phyloP scores from a whole-genome alignment of 2,329 filamentous ascomycete genomes.

The Huntiella omanensis region DNA sequence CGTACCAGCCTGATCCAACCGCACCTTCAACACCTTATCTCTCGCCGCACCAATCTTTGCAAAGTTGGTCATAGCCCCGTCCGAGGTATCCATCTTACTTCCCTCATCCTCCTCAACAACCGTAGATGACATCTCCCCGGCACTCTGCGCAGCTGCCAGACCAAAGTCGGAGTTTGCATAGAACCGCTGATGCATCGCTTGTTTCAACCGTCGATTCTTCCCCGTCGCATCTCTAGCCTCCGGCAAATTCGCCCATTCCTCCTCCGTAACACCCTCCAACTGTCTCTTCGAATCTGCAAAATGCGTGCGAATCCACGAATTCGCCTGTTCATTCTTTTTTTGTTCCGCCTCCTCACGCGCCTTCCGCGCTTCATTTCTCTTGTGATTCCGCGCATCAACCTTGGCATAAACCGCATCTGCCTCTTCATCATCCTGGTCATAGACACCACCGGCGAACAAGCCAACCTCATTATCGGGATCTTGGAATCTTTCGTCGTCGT shows the following conservation, averaged over 20 bases:
- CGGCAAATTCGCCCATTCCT: slow-evolving; percentile 89
- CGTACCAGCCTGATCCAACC: slow-evolving; percentile 54
- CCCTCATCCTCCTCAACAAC: slow-evolving; percentile 51
- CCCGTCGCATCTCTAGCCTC: slow-evolving; percentile 94
- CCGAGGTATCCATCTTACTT: slow-evolving; percentile 28
- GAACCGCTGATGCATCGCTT: slow-evolving; percentile 67
- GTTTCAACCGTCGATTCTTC: slow-evolving; percentile 71
- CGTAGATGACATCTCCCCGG: slow-evolving; percentile 67
- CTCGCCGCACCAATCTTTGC: slow-evolving; percentile 90
- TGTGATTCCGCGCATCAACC: slow-evolving; percentile 95
- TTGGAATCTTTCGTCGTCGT: slow-evolving; percentile 66
- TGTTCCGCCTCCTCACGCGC: slow-evolving; percentile 76
- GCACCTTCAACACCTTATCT: slow-evolving; percentile 90
- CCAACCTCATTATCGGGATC: slow-evolving; percentile 96
- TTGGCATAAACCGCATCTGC: slow-evolving; percentile 90
- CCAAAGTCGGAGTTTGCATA: slow-evolving; percentile 97
- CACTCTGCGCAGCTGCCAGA: slow-evolving; percentile 65
- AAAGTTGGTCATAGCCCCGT: slow-evolving; percentile 95
- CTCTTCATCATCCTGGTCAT: slow-evolving; percentile 95
- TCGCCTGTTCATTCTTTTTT: slow-evolving; percentile 91
- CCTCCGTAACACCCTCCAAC: slow-evolving; percentile 71
- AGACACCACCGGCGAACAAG: slow-evolving; percentile 84
- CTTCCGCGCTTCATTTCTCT: slow-evolving; percentile 80
- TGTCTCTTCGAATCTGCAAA: slow-evolving; percentile 92
- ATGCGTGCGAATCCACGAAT: slow-evolving; percentile 95